Evolutionary conservation across 2,329 filamentous ascomycete species (phyloP).

Genomic region (Dothistroma pini): DNA sequence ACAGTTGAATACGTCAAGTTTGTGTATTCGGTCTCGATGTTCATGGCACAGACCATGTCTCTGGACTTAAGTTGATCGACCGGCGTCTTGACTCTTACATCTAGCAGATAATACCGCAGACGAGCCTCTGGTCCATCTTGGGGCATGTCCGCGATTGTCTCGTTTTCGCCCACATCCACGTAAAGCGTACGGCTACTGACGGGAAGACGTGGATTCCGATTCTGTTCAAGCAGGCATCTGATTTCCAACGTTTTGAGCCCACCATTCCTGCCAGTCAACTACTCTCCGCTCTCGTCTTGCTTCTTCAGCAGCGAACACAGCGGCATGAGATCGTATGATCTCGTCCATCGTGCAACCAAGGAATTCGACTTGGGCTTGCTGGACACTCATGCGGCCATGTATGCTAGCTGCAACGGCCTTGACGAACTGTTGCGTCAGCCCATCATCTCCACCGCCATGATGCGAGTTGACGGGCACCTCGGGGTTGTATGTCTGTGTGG

Average conservation of each 20-base stretch:
- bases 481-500: conserved; percentile 57
- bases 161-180: too few relatives aligned
- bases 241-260: conserved; percentile 14
- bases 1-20: too few relatives aligned
- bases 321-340: conserved; percentile 79
- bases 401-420: conserved; percentile 76
- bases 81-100: too few relatives aligned
- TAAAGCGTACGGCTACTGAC: too few relatives aligned
- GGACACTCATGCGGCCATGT: conserved; percentile 61
- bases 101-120: too few relatives aligned
- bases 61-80: too few relatives aligned
- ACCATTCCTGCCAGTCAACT: conserved; percentile 53
- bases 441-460: conserved; percentile 76
- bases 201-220: too few relatives aligned
- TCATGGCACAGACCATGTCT: too few relatives aligned
- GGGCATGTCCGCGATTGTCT: too few relatives aligned
- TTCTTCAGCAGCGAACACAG: conserved; percentile 93
- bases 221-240: not conserved
- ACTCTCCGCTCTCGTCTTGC: conserved; percentile 67
- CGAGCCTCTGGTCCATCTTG: too few relatives aligned
- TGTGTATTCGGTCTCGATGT: too few relatives aligned
- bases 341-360: conserved; percentile 85
- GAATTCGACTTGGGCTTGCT: conserved; percentile 68
- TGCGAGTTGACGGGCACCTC: conserved; percentile 46
- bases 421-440: conserved; percentile 78